These are phyloP conservation scores for Westerdykella ornata DNA, from an alignment of 2,329 filamentous ascomycete species.

Conservation along the genomic window DNA sequence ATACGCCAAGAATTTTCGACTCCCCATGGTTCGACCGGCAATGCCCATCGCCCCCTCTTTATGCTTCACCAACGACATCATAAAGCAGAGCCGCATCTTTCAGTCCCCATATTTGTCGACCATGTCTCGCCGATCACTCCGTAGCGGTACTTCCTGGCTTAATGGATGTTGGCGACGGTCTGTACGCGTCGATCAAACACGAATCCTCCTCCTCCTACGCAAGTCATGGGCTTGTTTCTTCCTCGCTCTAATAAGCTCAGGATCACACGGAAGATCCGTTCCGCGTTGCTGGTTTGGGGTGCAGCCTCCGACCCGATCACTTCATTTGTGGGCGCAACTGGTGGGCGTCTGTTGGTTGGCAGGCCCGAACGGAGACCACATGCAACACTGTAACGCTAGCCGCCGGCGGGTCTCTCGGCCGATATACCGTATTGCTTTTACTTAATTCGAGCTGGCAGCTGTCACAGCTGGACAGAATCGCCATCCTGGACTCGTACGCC, in stretches of 20 bases:
- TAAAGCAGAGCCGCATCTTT: constrained; percentile 19
- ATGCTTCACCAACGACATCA: constrained; percentile 1
- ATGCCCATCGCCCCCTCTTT: constrained; percentile 11
- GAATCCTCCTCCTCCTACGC: neutral
- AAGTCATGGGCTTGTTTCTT: neutral
- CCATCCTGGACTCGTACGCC: too few species aligned
- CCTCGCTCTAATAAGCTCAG: neutral
- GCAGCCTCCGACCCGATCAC: neutral
- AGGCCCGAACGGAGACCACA: constrained; percentile 1
- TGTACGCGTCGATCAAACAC: neutral
- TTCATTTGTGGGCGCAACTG: constrained; percentile 3
- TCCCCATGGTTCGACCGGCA: constrained; percentile 5
- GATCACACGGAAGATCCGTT: neutral
- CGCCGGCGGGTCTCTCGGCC: constrained; percentile 5
- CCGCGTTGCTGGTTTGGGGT: constrained; percentile 1
- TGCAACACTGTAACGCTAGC: constrained; percentile 8
- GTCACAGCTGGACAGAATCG: constrained; percentile 1
- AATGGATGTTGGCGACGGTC: too few species aligned
- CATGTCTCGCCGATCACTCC: constrained; percentile 3
- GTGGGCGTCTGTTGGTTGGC: constrained; percentile 5
- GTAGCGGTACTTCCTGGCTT: constrained; percentile 7
- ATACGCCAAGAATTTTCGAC: constrained; percentile 7
- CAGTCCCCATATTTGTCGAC: constrained; percentile 8
- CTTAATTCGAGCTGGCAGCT: constrained; percentile 7
- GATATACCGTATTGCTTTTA: constrained; percentile 5